Conservation (phyloP, 2,329 filamentous ascomycete genomes). For the Trichoderma sp. region DNA sequence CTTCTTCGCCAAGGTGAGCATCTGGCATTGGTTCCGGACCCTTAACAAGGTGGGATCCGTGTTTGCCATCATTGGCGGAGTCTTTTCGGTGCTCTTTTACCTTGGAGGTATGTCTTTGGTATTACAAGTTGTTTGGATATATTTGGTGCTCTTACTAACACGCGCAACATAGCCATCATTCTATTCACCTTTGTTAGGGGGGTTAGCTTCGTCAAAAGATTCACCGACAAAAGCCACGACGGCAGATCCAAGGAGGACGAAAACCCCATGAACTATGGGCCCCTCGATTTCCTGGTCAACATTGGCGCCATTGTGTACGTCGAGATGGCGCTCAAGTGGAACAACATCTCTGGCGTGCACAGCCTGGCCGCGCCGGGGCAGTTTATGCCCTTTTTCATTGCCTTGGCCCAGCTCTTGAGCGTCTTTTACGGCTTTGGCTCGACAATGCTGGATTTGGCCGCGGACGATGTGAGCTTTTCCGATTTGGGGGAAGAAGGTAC, state of each 20-base stretch:
- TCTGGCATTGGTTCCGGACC: conserved; percentile 36
- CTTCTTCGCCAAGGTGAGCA: conserved; percentile 38
- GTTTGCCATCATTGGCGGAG: conserved; percentile 27
- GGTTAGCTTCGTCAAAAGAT: neutral
- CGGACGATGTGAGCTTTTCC: neutral
- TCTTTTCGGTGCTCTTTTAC: conserved; percentile 28
- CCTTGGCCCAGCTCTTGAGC: conserved; percentile 33
- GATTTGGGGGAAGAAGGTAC: neutral
- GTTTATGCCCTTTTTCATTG: conserved; percentile 37
- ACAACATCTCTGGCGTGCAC: conserved; percentile 33
- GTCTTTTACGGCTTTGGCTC: conserved; percentile 32
- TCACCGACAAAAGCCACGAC: neutral
- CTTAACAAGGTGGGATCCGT: conserved; percentile 35
- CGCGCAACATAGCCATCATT: conserved; percentile 6
- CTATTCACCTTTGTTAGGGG: conserved; percentile 16
- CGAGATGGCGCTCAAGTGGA: conserved; percentile 36
- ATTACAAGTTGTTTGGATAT: too few relatives aligned
- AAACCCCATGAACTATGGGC: conserved; percentile 5
- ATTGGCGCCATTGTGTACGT: conserved; percentile 36
- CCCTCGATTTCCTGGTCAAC: conserved; percentile 32
- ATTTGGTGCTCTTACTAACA: neutral
- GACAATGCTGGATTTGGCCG: neutral
- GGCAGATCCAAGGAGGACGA: neutral
- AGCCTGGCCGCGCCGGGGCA: conserved; percentile 33
- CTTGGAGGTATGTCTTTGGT: conserved; percentile 24